These are phyloP conservation scores for Aspergillus awamori DNA, from an alignment of 2,329 filamentous ascomycete genomes.

Conservation along the genomic window DNA sequence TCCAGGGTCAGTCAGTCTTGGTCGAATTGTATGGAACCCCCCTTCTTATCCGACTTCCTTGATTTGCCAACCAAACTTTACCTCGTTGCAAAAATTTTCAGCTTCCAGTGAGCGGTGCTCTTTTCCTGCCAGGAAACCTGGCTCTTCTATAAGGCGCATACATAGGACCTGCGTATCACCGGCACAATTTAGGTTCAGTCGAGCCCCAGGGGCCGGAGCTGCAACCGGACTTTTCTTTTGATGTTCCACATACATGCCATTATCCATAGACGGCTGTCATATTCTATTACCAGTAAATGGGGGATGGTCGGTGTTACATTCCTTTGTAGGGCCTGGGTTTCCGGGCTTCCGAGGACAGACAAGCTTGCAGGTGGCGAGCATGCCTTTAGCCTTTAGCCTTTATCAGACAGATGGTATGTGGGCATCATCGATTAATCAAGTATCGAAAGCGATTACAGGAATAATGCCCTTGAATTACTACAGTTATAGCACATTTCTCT, in stretches of 20 bases:
- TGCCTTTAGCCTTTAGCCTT: not conserved
- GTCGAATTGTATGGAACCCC: not conserved
- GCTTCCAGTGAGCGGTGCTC: not conserved
- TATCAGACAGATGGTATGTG: not conserved
- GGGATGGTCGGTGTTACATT: not conserved
- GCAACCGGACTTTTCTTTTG: not conserved
- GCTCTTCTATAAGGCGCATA: not conserved
- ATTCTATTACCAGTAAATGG: not conserved
- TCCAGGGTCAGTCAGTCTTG: not conserved
- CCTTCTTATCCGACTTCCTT: not conserved
- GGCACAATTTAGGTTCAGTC: not conserved
- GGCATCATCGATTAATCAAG: too few species aligned
- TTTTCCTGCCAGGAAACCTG: not conserved
- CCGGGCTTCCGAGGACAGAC: not conserved
- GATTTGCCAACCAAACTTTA: conserved; percentile 2
- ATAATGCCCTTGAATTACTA: too few species aligned
- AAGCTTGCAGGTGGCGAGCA: not conserved
- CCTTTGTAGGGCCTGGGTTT: not conserved
- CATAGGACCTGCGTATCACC: too few species aligned
- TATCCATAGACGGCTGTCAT: not conserved
- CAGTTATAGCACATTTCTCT: too few species aligned
- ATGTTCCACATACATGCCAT: not conserved
- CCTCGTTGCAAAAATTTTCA: not conserved
- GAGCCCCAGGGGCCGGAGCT: not conserved
- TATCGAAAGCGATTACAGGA: too few species aligned